Conservation (phyloP, 768 basidiomycete species). For the Neoboletus brunneissimus region DNA sequence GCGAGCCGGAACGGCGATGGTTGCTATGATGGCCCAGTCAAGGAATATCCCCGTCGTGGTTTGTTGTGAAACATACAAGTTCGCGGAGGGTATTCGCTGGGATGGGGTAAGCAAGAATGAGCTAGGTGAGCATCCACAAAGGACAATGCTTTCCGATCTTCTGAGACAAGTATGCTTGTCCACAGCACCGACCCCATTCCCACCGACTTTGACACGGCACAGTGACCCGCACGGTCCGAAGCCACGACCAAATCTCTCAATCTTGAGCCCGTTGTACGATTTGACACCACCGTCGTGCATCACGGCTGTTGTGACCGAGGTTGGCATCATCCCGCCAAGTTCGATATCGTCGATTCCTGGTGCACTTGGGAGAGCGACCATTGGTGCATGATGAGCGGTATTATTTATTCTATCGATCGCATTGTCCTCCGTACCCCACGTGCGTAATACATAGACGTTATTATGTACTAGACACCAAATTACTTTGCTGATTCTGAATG, state of each 20-base stretch:
- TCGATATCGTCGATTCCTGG: conserved; percentile 83
- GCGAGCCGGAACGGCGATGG: conserved; percentile 90
- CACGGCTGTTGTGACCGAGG: conserved; percentile 96
- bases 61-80: conserved; percentile 99
- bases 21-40: conserved; percentile 93
- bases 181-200: conserved; percentile 31
- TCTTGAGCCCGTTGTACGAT: conserved; percentile 89
- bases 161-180: conserved; percentile 4
- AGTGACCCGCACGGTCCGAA: conserved; percentile 24
- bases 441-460: neutral
- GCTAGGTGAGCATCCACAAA: conserved; percentile 55
- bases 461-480: neutral
- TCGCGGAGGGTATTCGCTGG: conserved; percentile 86
- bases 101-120: conserved; percentile 97
- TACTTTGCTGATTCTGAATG: neutral
- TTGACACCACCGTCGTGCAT: conserved; percentile 89
- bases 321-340: conserved; percentile 90
- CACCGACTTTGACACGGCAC: conserved; percentile 11
- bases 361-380: conserved; percentile 43
- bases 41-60: conserved; percentile 91
- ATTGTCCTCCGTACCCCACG: neutral
- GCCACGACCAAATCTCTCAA: conserved; percentile 56
- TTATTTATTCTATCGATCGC: conserved; percentile 8
- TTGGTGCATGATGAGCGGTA: conserved; percentile 19
- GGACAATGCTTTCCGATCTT: neutral